Evolutionary conservation across 179 eudicot genomes (phyloP), one percentile per base, ranked within the genome.

Genomic region (Drosera spatulata): DNA sequence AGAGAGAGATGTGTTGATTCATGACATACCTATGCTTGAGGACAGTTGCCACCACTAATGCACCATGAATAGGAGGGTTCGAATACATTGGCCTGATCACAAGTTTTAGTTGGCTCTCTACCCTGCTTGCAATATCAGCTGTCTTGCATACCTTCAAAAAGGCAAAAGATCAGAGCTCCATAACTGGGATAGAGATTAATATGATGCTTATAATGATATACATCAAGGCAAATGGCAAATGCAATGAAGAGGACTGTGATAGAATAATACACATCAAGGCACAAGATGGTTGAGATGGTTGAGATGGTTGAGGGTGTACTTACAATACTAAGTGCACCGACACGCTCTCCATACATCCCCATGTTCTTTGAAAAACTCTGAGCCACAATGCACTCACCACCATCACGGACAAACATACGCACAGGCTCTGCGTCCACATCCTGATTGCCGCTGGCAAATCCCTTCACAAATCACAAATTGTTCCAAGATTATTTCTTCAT

Each of bases 401-500:
- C 96, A 50, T 93, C 91, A 51, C 80, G 82, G 65, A 91, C 90
- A 86, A 91, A 91, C 69, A 84, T 59, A 66, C 98, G 79, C 65
- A 91, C 95, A 50, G 98, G 82, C 13, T 91, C 84, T 69, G 98
- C 98, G 82, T 91, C 98, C 51, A 60, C 84, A 53, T 91, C 98
- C 62, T 88, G 98, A 75, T 93, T 88, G 56, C 98, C 98, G 70
- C 98, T 91, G 58, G 98, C 98, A 80, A 91, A 91, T 57, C 98
- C 96, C 98, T 91, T 22, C 33, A 22, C 33, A 22, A 1, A 22
- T 22, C 33, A 22, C 33, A 22, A 22, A 22, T 22, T 22, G 33
- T 22, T 22, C 33, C 33, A 22, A 22, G 33, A 22, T 22, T 22
- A 22, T 22, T 22, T 22, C 33, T 22, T 22, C 33, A 22, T 22